Evolutionary conservation across 2,329 filamentous ascomycete species (phyloP).

Genomic region (Alternaria metachromatica): DNA sequence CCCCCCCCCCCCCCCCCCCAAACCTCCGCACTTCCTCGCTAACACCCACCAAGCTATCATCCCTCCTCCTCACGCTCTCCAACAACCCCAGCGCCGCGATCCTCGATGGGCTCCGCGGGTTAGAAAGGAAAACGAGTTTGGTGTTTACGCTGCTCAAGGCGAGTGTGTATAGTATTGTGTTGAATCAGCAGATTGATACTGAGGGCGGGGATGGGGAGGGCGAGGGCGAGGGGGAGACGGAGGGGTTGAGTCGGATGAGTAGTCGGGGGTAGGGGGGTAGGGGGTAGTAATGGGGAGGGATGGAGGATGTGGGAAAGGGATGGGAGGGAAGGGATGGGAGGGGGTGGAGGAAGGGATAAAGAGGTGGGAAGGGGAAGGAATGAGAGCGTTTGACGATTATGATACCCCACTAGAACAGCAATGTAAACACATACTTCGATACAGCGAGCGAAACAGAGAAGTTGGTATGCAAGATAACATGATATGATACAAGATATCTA

Average conservation of each 20-base stretch:
- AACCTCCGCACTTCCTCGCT: background rate
- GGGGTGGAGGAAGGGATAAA: background rate
- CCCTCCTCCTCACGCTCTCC: slow-evolving; percentile 71
- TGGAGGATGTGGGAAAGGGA: background rate
- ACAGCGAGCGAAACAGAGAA: background rate
- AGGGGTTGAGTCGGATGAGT: background rate
- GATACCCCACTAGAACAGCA: slow-evolving; percentile 2
- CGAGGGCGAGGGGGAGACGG: background rate
- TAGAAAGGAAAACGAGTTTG: slow-evolving; percentile 92
- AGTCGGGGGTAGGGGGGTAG: background rate
- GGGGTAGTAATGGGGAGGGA: background rate
- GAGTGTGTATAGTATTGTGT: slow-evolving; percentile 96
- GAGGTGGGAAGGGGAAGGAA: background rate
- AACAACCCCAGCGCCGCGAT: slow-evolving; percentile 72
- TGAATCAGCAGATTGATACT: slow-evolving; percentile 79
- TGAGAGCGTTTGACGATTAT: background rate
- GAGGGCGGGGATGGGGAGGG: slow-evolving; percentile 13
- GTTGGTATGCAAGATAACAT: background rate
- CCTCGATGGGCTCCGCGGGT: slow-evolving; percentile 80
- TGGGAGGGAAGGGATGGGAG: no score
- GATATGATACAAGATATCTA: slow-evolving; percentile 5
- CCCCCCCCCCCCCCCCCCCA: background rate
- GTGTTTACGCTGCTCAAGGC: slow-evolving; percentile 97
- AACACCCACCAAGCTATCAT: slow-evolving; percentile 53
- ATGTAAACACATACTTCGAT: background rate